phyloP scores from a whole-genome alignment of 306 rosid genomes.

The Crataegus laevigata region DNA sequence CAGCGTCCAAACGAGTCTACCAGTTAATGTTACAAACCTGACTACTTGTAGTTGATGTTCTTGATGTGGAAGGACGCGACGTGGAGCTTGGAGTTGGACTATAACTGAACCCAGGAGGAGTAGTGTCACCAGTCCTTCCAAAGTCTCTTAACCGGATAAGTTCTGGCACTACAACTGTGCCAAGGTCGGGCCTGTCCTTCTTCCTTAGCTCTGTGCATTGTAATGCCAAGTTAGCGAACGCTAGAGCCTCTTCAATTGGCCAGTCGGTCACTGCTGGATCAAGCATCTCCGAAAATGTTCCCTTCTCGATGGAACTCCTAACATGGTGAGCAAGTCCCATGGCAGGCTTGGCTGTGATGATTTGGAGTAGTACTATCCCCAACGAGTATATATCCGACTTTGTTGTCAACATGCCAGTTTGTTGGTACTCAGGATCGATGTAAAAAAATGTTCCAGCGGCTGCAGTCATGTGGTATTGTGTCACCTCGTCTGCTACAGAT shows the following conservation, averaged over 20 bases:
- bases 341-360: conserved; percentile 83
- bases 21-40: background rate
- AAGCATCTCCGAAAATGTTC: conserved; percentile 45
- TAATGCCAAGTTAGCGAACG: conserved; percentile 66
- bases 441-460: conserved; percentile 98
- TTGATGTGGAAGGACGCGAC: conserved; percentile 22
- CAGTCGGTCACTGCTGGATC: conserved; percentile 74
- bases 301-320: conserved; percentile 58
- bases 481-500: conserved; percentile 67
- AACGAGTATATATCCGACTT: conserved; percentile 80
- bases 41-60: background rate
- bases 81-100: background rate
- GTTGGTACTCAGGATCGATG: conserved; percentile 97
- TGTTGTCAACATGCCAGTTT: conserved; percentile 70
- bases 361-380: conserved; percentile 78
- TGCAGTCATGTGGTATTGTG: conserved; percentile 81
- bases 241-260: conserved; percentile 68
- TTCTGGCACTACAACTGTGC: conserved; percentile 60
- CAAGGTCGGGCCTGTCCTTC: conserved; percentile 88
- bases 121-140: conserved; percentile 18
- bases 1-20: background rate
- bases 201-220: conserved; percentile 69
- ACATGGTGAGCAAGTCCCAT: conserved; percentile 88
- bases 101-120: background rate
- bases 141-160: conserved; percentile 65